Evolutionary conservation across 106 monocot species (phyloP).

Genomic region (Dendrobium nobile): DNA sequence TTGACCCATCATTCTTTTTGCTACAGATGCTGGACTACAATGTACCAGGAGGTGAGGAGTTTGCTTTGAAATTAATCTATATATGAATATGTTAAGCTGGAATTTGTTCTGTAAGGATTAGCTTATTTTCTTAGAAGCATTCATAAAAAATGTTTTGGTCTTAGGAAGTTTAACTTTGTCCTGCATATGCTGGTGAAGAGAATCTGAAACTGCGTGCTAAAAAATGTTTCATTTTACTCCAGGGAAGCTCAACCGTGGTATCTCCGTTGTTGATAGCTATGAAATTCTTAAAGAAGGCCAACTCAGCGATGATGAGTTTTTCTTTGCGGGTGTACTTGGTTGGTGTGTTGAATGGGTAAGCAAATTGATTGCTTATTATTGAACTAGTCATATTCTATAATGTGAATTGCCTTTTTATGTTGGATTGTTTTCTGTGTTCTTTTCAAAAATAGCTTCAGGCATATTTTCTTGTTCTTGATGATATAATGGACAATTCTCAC

Average conservation of each 20-base stretch:
- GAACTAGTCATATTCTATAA: no score
- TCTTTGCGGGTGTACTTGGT: constrained; percentile 65
- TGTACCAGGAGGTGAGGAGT: constrained; percentile 85
- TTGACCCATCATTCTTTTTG: constrained; percentile 2
- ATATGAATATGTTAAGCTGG: neutral
- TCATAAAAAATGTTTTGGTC: neutral
- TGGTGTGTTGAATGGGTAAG: constrained; percentile 99
- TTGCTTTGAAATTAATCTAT: neutral
- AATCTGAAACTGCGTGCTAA: neutral
- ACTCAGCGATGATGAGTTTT: constrained; percentile 67
- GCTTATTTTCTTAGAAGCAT: neutral
- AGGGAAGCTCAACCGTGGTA: constrained; percentile 95
- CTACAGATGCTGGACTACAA: constrained; percentile 98
- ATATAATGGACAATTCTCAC: constrained; percentile 94
- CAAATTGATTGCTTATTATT: neutral
- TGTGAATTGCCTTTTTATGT: neutral
- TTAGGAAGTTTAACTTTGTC: neutral
- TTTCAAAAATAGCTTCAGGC: constrained; percentile 75
- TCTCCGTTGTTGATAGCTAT: constrained; percentile 95
- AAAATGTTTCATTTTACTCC: constrained; percentile 4
- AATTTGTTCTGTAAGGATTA: constrained; percentile 5
- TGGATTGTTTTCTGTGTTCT: neutral
- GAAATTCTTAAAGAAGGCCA: constrained; percentile 70
- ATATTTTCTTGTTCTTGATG: constrained; percentile 95
- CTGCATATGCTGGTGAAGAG: neutral